phyloP scores from a whole-genome alignment of 352 stramenopile species.

The Phytophthora pisi region DNA sequence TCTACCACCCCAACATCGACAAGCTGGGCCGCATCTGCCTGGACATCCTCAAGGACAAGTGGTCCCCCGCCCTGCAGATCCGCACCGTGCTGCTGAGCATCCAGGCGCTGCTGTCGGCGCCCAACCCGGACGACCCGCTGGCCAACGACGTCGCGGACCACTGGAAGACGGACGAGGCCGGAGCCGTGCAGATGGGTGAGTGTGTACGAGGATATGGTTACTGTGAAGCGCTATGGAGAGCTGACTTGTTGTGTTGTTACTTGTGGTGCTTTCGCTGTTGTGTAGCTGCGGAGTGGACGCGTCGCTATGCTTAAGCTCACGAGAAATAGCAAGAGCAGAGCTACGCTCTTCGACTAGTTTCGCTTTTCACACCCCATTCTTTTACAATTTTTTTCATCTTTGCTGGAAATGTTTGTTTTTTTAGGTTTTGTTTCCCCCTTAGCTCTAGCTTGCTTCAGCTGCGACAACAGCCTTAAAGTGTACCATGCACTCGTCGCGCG shows the following conservation, averaged over 20 bases:
- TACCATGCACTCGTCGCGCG: slow-evolving; percentile 59
- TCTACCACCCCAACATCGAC: slow-evolving; percentile 99
- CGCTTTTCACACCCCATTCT: slow-evolving; percentile 26
- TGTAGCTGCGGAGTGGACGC: slow-evolving; percentile 72
- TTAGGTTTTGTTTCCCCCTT: neutral
- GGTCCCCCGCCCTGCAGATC: slow-evolving; percentile 98
- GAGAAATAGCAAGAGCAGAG: slow-evolving; percentile 21
- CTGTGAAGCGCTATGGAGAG: neutral
- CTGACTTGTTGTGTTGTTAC: slow-evolving; percentile 10
- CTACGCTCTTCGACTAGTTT: slow-evolving; percentile 29
- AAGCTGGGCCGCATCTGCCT: slow-evolving; percentile 98
- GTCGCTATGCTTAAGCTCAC: slow-evolving; percentile 60
- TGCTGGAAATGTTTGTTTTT: slow-evolving; percentile 13
- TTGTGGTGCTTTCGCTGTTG: slow-evolving; percentile 9
- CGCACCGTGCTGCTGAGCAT: slow-evolving; percentile 97
- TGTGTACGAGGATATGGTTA: neutral
- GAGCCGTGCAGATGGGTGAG: slow-evolving; percentile 86
- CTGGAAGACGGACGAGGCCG: slow-evolving; percentile 96
- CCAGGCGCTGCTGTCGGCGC: slow-evolving; percentile 95
- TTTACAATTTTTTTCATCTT: slow-evolving; percentile 29
- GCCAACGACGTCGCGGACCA: slow-evolving; percentile 97
- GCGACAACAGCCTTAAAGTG: slow-evolving; percentile 42
- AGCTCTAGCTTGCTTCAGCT: slow-evolving; percentile 14
- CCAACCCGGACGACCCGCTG: slow-evolving; percentile 97
- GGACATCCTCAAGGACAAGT: slow-evolving; percentile 99